These are phyloP conservation scores for Hortiboletus campestris DNA, from an alignment of 768 basidiomycete genomes.

Conservation along the genomic window DNA sequence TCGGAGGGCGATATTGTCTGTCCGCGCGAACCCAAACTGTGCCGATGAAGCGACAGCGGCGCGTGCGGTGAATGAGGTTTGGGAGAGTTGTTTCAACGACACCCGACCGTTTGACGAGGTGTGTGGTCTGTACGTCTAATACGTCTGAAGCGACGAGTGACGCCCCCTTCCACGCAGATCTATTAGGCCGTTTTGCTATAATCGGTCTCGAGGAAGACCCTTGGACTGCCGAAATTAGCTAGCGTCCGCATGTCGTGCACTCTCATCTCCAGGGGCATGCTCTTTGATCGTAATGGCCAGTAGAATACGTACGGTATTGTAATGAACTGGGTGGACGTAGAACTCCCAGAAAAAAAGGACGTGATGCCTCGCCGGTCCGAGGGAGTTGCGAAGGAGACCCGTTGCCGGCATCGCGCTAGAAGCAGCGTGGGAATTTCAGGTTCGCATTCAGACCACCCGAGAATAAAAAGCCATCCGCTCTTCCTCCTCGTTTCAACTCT, in stretches of 20 bases:
- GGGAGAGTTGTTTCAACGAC: slow-evolving; percentile 94
- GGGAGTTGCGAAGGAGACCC: slow-evolving; percentile 5
- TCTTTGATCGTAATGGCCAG: not conserved
- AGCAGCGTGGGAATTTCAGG: slow-evolving; percentile 21
- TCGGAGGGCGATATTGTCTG: slow-evolving; percentile 79
- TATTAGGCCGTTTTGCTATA: slow-evolving; percentile 23
- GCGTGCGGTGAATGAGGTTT: slow-evolving; percentile 91
- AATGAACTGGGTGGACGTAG: slow-evolving; percentile 9
- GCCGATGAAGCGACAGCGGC: slow-evolving; percentile 76
- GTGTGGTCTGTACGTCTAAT: not conserved
- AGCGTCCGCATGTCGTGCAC: not conserved
- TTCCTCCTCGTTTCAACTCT: slow-evolving; percentile 2
- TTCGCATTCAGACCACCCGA: slow-evolving; percentile 5
- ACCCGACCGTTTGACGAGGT: slow-evolving; percentile 98
- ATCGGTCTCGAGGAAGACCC: not conserved
- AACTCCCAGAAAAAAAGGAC: slow-evolving; percentile 8
- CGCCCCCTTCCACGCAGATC: slow-evolving; percentile 29
- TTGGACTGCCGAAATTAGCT: not conserved
- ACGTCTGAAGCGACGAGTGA: not conserved
- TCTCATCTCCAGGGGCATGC: slow-evolving; percentile 9
- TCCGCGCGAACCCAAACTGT: slow-evolving; percentile 78
- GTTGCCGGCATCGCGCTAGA: slow-evolving; percentile 20
- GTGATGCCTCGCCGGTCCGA: no score
- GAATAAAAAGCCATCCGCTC: slow-evolving; percentile 22
- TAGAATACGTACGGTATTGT: slow-evolving; percentile 8